Evolutionary conservation across 2,329 filamentous ascomycete genomes (phyloP), one percentile per base, ranked within the genome.

Genomic region (Trichoderma koningiopsis): DNA sequence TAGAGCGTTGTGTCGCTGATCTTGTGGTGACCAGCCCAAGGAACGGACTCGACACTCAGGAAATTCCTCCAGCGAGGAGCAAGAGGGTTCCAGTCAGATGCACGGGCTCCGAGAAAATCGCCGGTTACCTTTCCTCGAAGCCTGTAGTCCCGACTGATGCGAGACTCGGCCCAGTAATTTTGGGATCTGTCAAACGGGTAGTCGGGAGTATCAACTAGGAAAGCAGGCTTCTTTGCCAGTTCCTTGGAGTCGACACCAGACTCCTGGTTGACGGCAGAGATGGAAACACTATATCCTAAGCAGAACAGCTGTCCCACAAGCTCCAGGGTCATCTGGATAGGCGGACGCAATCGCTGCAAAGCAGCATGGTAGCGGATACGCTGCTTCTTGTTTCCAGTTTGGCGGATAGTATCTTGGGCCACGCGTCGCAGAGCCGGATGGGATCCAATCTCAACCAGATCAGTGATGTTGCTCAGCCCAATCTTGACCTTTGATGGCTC

Each of bases 11-110:
- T 73, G 0, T 74, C 74, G 1, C 78, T 74, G 1, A 87, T 70
- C 24, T 75, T 75, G 70, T 87, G 83, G 56, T 84, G 81, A 0
- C 72, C 71, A 2, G 86, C 65, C 85, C 85, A 87, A 0, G 82
- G 79, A 0, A 80, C 69, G 2, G 53, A 29, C 55, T 70, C 69
- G 1, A 72, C 35, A 10, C 68, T 56, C 1, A 77, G 49, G 13
- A 73, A 43, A 49, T 75, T 73, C 33, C 74, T 68, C 81, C 82
- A 87, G 0, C 70, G 62, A 0, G 82, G 81, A 11, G 80, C 73
- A 70, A 8, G 74, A 69, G 40, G 75, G 74, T 68, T 81, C 80
- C 31, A 74, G 66, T 31, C 72, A 2, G 70, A 52, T 0, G 75
- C 67, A 2, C 76, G 76, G 2, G 55, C 47, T 11, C 79, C 80